A percentile compares a stretch with the other conserved stretches of the same genome.
Conservation (phyloP, 371 early-diverging fungal species). For the Ordospora pajunii region DNA sequence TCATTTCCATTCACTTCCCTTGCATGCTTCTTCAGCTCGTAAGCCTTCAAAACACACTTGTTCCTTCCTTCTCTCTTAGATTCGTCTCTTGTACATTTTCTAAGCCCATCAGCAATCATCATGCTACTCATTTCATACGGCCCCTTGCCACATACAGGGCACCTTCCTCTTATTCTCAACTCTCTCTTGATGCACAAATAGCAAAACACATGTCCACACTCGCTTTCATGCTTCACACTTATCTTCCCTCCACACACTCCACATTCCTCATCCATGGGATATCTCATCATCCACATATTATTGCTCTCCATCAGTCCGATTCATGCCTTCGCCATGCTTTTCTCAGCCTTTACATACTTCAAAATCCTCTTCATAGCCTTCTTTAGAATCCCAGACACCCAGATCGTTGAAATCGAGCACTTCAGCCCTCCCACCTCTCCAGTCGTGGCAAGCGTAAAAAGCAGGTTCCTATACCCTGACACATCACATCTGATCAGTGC, state of each 20-base stretch:
- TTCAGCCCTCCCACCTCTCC: neutral
- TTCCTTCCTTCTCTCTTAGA: neutral
- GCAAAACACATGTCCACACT: conserved; percentile 29
- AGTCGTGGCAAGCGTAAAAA: neutral
- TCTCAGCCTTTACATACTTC: neutral
- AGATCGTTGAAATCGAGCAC: neutral
- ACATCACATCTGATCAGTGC: conserved; percentile 1
- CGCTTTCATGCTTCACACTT: neutral
- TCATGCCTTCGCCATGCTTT: neutral
- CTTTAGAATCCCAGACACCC: conserved; percentile 13
- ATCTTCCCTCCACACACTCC: conserved; percentile 16
- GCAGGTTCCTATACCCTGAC: neutral
- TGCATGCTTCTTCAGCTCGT: neutral
- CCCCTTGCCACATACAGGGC: conserved; percentile 12
- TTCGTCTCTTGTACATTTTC: neutral
- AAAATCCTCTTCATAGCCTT: conserved; percentile 1
- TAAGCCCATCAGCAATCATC: neutral
- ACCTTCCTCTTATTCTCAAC: conserved; percentile 1
- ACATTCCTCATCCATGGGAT: conserved; percentile 8
- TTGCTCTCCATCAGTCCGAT: neutral
- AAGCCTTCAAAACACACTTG: neutral
- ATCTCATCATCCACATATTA: too few relatives aligned
- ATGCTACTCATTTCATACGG: neutral
- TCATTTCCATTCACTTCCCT: neutral
- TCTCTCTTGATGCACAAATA: conserved; percentile 36